Base-by-base conservation (phyloP, 805 yeast species). In the Martiniozyma abietophila region DNA sequence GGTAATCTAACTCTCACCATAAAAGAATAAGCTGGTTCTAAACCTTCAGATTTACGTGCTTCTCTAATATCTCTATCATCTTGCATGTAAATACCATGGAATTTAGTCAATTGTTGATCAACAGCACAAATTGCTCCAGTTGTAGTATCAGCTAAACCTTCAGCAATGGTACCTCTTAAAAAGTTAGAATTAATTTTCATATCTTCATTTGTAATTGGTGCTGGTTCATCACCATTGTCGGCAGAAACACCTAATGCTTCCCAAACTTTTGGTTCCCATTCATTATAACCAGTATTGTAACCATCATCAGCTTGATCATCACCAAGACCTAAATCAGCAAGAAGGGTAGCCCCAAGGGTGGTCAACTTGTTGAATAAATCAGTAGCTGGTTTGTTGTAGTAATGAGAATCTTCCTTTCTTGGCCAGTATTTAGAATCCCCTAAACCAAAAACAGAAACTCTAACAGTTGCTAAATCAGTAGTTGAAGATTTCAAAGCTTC, bases 241-340 rank as follows among this genome's bases (percentile, higher is more conserved):
- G 74, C 81, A 47, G 83, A 86, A 34, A 89, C 96, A 37, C 95
- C 95, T 35, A 89, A 68, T 2, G 86, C 81, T 46, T 72, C 77
- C 97, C 97, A 89, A 42, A 89, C 53, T 42, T 68, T 65, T 16
- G 80, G 71, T 58, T 84, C 89, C 96, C 96, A 89, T 28, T 62
- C 76, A 40, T 76, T 74, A 57, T 80, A 89, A n/a, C 92, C 96
- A 18, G 96, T 88, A 47, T 77, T 76, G 61, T 69, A 86, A 15
- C 96, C 96, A 64, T 89, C 96, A 16, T 95, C 94, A 55, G 84
- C 97, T 63, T 89, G 97, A 54, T 89, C 97, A 58, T 89, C 96
- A 61, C 97, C 97, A 31, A 83, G 65, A 14, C 95, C 96, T 29
- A 86, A 59, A 3, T 80, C 82, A 38, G 74, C 71, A 35, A 89